Base-by-base conservation (phyloP, 169 alveolate genomes). In the Theileria parva region DNA sequence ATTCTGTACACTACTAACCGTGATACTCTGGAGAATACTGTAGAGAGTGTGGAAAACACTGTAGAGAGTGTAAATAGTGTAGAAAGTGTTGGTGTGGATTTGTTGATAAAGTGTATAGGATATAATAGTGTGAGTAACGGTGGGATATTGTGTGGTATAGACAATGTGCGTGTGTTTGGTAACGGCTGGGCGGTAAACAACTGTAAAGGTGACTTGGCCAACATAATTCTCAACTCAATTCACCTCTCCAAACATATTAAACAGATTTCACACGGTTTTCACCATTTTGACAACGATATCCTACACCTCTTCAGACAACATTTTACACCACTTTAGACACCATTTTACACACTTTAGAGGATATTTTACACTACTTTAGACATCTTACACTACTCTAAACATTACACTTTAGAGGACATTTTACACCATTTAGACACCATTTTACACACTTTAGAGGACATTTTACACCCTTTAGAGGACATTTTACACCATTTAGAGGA, bases 141-240 rank as follows among this genome's bases (percentile, higher is more conserved):
- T 21, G 30, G n/a, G 0, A 23, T 81, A 23, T 21, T 74, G 57
- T 37, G 17, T 9, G 9, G n/a, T 17, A 79, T 74, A 17, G 88
- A 81, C 39, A 55, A 48, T 1, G 74, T 28, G 55, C 69, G 88
- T 15, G 37, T 81, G 6, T 81, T 81, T 65, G 21, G 55, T 25
- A 70, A 77, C 27, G 88, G 88, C n/a, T 81, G 88, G 88, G 17
- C 64, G 13, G 71, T 71, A 21, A 72, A 78, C n/a, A 53, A 34
- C 17, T 83, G 88, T 11, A 74, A 72, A 28, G 88, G 88, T 28
- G 88, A 81, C 28, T 59, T 81, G 34, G 37, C 79, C 0, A 23
- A 17, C 67, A 81, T 84, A 21, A 37, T 81, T 9, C 70, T 74
- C 1, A 80, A 57, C 17, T 70, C 85, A 4, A 39, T 63, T 11